Percentiles rank a stretch among this genome's conserved stretches.
Conservation (phyloP, 2,329 filamentous ascomycete species). For the Dothiorella sarmentorum region DNA sequence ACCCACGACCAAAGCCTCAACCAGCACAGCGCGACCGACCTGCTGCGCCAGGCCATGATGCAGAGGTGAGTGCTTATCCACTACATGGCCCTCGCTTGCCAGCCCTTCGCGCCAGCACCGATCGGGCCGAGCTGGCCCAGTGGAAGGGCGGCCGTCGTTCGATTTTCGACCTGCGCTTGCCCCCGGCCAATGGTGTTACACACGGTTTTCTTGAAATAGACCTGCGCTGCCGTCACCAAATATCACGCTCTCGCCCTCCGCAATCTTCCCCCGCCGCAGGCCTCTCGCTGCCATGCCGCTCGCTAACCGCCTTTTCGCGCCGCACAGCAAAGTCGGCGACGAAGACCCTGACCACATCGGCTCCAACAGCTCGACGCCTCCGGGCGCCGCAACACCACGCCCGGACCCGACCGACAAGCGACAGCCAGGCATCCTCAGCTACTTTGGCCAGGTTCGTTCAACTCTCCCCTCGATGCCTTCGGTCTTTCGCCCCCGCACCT, state of each 20-base stretch:
- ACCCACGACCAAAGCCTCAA: constrained; percentile 43
- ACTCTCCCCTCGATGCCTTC: constrained; percentile 41
- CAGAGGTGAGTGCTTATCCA: constrained; percentile 51
- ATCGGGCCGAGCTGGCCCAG: constrained; percentile 20
- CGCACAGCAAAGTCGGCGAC: constrained; percentile 46
- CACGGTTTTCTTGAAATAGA: constrained; percentile 29
- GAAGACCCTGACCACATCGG: constrained; percentile 74
- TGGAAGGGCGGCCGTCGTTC: constrained; percentile 19
- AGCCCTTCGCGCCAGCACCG: constrained; percentile 16
- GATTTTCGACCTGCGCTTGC: constrained; percentile 21
- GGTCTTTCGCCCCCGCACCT: constrained; percentile 49
- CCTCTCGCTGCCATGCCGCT: constrained; percentile 26
- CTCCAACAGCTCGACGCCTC: constrained; percentile 77
- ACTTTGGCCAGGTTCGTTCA: constrained; percentile 98
- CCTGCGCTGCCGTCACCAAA: constrained; percentile 18
- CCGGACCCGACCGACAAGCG: constrained; percentile 94
- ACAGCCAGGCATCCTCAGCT: constrained; percentile 86
- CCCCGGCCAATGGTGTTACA: constrained; percentile 27
- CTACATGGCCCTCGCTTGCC: constrained; percentile 5
- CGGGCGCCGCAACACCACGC: constrained; percentile 86
- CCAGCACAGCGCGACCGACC: constrained; percentile 52
- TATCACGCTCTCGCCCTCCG: constrained; percentile 9
- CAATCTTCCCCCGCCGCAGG: constrained; percentile 3
- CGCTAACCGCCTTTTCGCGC: constrained; percentile 36
- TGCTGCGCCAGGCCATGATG: constrained; percentile 56